Base-by-base conservation (phyloP, 176 grass and related monocot species). In the Stipa capillata region DNA sequence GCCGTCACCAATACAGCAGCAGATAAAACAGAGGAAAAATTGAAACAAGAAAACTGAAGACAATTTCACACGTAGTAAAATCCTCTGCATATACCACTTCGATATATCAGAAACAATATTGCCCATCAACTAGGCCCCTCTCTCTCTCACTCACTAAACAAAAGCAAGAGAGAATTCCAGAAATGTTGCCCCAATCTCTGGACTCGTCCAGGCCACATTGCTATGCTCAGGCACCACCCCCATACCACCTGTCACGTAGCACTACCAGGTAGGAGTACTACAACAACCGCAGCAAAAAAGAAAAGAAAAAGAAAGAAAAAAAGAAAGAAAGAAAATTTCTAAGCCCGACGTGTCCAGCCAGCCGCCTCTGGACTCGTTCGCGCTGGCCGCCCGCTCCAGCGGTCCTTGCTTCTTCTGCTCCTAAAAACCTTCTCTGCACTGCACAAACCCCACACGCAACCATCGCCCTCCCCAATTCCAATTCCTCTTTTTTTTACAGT, bases 51-150 rank as follows among this genome's bases (percentile, higher is more conserved):
- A 28, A 0, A n/a, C n/a, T n/a, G n/a, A n/a, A n/a, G n/a, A n/a
- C n/a, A n/a, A n/a, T n/a, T n/a, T n/a, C n/a, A n/a, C n/a, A n/a
- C n/a, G n/a, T n/a, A n/a, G n/a, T n/a, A n/a, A n/a, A 25, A 12
- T 53, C 5, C 16, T 73, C 81, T 84, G 81, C 81, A 68, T 83
- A 88, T 88, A 84, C 76, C 86, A 45, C 69, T 89, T 89, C 18
- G 87, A 84, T 89, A 80, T 84, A 80, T 21, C 76, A 85, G 82
- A 52, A 84, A 73, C 65, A 72, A 73, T 21, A 33, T 2, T 42
- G 65, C 65, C 69, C 71, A 62, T 65, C 43, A 7, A 18, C 1
- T 25, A 34, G 51, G 79, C 57, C 52, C 10, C 71, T 15, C 58
- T 43, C 64, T 24, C 65, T 57, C 60, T 86, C 77, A 60, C 65